These are phyloP conservation scores for Bruguiera hainesii DNA, from an alignment of 441 rosid genomes.

Conservation along the genomic window DNA sequence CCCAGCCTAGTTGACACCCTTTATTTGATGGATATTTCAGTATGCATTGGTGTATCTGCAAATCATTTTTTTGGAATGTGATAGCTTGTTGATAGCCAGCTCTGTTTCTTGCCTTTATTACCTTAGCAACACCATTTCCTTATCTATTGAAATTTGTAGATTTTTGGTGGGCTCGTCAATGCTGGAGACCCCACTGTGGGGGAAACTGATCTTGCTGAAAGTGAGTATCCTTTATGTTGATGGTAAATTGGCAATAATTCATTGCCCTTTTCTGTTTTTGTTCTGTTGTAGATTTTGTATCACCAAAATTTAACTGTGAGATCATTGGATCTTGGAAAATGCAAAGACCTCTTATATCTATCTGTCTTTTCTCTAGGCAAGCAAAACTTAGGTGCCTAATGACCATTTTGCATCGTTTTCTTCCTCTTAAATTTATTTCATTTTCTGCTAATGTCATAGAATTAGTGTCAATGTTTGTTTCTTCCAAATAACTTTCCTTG, in stretches of 20 bases:
- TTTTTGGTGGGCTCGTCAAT: slow-evolving; percentile 92
- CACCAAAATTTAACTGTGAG: neutral
- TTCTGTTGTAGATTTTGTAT: no score
- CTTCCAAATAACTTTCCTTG: slow-evolving; percentile 38
- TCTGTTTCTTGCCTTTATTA: slow-evolving; percentile 3
- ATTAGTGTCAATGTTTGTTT: neutral
- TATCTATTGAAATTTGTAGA: slow-evolving; percentile 30
- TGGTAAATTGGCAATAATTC: neutral
- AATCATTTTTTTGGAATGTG: slow-evolving; percentile 7
- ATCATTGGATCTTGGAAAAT: no score
- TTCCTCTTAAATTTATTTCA: neutral
- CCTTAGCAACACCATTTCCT: slow-evolving; percentile 8
- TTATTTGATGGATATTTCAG: neutral
- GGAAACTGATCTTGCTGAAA: slow-evolving; percentile 56
- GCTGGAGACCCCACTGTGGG: slow-evolving; percentile 71
- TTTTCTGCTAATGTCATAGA: neutral
- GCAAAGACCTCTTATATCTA: neutral
- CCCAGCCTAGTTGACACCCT: no score
- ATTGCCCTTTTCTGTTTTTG: no score
- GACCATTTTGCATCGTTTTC: neutral
- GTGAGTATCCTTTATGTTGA: slow-evolving; percentile 69
- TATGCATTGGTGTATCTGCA: neutral
- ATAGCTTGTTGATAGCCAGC: neutral
- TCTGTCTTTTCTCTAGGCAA: neutral
- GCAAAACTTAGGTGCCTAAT: neutral